Evolutionary conservation across 352 stramenopile genomes (phyloP).

Genomic region (Phytopythium oedochilum): DNA sequence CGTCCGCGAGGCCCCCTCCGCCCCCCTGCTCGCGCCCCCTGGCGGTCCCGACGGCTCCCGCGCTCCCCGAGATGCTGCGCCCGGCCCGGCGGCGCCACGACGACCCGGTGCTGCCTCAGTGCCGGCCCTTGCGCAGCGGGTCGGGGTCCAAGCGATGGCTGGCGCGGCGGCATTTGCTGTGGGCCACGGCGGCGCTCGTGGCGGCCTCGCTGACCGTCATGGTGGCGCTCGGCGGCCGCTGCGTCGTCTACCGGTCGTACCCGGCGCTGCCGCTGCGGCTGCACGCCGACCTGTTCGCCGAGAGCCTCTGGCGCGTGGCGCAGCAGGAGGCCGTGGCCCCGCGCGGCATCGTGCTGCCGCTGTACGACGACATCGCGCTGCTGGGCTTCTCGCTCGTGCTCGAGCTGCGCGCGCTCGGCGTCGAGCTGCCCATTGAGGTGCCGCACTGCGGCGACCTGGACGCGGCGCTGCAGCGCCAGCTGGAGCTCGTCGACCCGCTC

Average conservation of each 20-base stretch:
- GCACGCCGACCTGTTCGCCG: constrained; percentile 15
- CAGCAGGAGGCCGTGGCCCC: constrained; percentile 1
- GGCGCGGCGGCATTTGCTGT: background rate
- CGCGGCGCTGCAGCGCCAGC: constrained; percentile 21
- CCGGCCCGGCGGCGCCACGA: constrained; percentile 1
- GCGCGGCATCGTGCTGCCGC: constrained; percentile 44
- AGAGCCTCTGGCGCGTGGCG: constrained; percentile 20
- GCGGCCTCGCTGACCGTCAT: background rate
- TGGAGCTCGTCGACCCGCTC: constrained; percentile 16
- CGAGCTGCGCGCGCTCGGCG: constrained; percentile 32
- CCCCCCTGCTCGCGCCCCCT: too few relatives aligned
- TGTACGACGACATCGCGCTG: constrained; percentile 45
- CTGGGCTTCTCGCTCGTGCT: constrained; percentile 58
- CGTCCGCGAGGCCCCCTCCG: too few relatives aligned
- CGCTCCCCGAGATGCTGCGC: constrained; percentile 3
- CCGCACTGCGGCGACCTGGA: constrained; percentile 56
- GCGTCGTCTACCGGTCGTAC: background rate
- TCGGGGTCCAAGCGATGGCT: constrained; percentile 1
- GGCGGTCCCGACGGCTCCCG: too few relatives aligned
- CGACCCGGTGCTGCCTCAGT: constrained; percentile 2
- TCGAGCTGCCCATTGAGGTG: constrained; percentile 49
- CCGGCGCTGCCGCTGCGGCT: constrained; percentile 1
- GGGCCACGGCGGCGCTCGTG: background rate
- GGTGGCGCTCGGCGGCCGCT: background rate
- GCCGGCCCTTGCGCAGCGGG: background rate